Base-by-base conservation (phyloP, 345 rosid species). In the Hibiscus mutabilis region DNA sequence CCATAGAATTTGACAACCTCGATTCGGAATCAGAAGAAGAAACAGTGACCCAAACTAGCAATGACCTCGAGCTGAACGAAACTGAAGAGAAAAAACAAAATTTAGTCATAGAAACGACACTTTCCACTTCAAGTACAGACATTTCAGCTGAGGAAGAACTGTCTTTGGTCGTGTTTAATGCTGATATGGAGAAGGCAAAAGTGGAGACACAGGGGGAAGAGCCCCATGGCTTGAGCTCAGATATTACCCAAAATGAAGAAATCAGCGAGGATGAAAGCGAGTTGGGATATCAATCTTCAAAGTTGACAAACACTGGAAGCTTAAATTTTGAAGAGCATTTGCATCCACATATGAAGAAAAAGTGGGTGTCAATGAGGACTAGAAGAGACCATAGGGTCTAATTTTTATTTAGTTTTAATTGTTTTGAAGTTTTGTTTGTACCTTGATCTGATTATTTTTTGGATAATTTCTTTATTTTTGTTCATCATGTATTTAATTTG, bases 321-420 rank as follows among this genome's bases (percentile, higher is more conserved):
- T 16, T 58, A 51, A 60, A n/a, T 71, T 62, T 66, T 33, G 60
- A 0, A 7, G 63, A 74, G 52, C 59, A 21, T 11, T 27, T 46
- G 60, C 71, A 68, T 61, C 63, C 75, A 60, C 49, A 6, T 44
- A 51, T 35, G 51, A 72, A 75, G 9, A 68, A 70, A 72, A 69
- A 60, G 68, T 18, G 55, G 55, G 25, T 72, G 66, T 79, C 78
- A 52, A 31, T 64, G 82, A 81, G 79, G 75, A 75, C 79, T 33
- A 55, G 47, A 42, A 60, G 56, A 46, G 71, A 63, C n/a, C 51
- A 11, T 4, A 0, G 4, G 29, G 12, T 63, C 24, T 62, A 46
- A 37, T 18, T 62, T 40, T 37, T n/a, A 9, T 58, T 5, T 9
- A 9, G 31, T 42, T 51, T 13, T 15, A n/a, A n/a, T n/a, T n/a